Base-by-base conservation (phyloP, 1,284 basidiomycete genomes). In the Cutaneotrichosporon curvatum region DNA sequence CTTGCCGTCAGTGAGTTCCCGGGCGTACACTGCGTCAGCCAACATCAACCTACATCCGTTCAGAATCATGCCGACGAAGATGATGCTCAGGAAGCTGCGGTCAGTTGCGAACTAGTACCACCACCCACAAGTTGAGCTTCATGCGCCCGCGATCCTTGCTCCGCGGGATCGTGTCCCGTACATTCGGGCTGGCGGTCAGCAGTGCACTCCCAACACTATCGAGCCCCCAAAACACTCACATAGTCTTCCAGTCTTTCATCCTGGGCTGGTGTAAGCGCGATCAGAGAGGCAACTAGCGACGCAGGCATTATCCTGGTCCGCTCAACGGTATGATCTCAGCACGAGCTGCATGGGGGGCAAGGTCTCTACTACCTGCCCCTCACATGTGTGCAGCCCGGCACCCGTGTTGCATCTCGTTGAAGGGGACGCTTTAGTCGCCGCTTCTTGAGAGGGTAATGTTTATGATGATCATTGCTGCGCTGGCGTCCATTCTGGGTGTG, bases 261-360 rank as follows among this genome's bases (percentile, higher is more conserved):
- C 39, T 58, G 40, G 45, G 45, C 55, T 53, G 50, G 43, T 35
- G 53, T 63, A 56, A 68, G 57, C 54, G 53, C 47, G 47, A 41
- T 47, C 47, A 50, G 46, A 54, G 48, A 54, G 59, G 60, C 67
- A 70, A 68, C 67, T 72, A 62, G 70, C 70, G 68, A 67, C 70
- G 71, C 71, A 71, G 68, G 70, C 62, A 70, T 70, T 70, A 70
- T 64, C 70, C 69, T 71, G 70, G 53, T 73, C 71, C 67, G 69
- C 70, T 73, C 56, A 60, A 72, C 71, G 71, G 71, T 73, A 65
- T 73, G 58, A 73, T 73, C 71, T 72, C 71, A 73, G 71, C 70
- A 60, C 63, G 55, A 54, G 52, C 49, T 35, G 48, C 47, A 34
- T 36, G 50, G 39, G 15, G 30, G 38, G 30, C 50, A 38, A 36